Evolutionary conservation across 345 rosid genomes (phyloP), one percentile per base, ranked within the genome.

Genomic region (Balakata baccata): DNA sequence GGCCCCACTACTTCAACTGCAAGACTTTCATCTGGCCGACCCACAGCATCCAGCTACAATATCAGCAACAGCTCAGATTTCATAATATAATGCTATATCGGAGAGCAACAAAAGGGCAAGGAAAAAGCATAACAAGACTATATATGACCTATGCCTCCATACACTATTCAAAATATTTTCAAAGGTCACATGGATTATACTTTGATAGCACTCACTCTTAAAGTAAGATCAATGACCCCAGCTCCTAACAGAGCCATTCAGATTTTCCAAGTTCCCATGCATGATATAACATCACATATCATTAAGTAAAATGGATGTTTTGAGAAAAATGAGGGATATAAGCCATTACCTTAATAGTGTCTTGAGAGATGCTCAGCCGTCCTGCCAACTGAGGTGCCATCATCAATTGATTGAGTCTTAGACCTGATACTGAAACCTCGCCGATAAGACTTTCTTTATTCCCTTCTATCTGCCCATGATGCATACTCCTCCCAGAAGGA

Each of bases 21-120:
- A 70, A 94, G 88, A 86, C 92, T 90, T 87, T 94, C 98, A 79
- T 94, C 98, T 61, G 97, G 89, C 82, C 97, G 84, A 68, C 98
- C 97, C 25, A 79, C 77, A 67, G 97, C 91, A 76, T 92, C 97
- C 83, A 94, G 79, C 98, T 94, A 86, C 80, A 84, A 51, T 66
- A 72, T 74, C 76, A 86, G 62, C 71, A 68, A 80, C 18, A 64
- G n/a, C 41, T 56, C 18, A 50, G 66, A 13, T 74, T 64, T 75
- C 57, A 45, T 71, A 17, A 74, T 34, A 69, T 69, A 75, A 75
- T 37, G 65, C 16, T 7, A 68, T 61, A 50, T 38, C 0, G 59
- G 25, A 18, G 18, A 54, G 5, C 9, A 10, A 58, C 64, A 70
- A 53, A 62, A 20, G 45, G 41, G n/a, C 62, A 71, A 17, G 64